Evolutionary conservation across 352 stramenopile species (phyloP).

Genomic region (Phytophthora citricola): DNA sequence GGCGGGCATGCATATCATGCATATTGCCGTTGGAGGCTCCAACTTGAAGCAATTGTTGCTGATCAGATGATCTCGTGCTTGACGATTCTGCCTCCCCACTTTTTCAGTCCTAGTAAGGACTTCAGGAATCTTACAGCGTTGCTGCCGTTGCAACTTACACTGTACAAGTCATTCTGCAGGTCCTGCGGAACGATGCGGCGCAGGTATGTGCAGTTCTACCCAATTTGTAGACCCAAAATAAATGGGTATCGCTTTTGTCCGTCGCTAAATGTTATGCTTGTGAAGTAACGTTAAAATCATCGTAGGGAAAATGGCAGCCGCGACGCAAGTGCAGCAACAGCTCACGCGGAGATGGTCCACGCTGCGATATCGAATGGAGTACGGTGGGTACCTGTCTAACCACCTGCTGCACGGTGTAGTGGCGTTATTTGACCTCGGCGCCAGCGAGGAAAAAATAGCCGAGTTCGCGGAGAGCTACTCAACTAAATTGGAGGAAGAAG

Average conservation of each 20-base stretch:
- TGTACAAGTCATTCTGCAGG: too few species aligned
- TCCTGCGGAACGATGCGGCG: too few species aligned
- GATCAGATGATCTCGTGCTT: too few species aligned
- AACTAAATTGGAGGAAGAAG: slow-evolving; percentile 34
- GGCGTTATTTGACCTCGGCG: slow-evolving; percentile 39
- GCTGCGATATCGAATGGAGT: slow-evolving; percentile 42
- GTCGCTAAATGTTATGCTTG: too few species aligned
- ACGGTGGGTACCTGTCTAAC: slow-evolving; percentile 42
- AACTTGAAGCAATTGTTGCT: too few species aligned
- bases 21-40: background rate
- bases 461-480: slow-evolving; percentile 35
- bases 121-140: too few species aligned
- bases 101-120: too few species aligned
- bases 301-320: slow-evolving; percentile 11
- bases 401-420: slow-evolving; percentile 48
- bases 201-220: too few species aligned
- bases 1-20: background rate
- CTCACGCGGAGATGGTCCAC: slow-evolving; percentile 38
- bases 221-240: background rate
- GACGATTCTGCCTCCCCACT: too few species aligned
- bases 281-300: slow-evolving; percentile 4
- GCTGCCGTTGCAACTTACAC: too few species aligned
- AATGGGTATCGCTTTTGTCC: background rate
- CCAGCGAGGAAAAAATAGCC: slow-evolving; percentile 38
- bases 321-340: slow-evolving; percentile 23